Conservation (phyloP, 2,329 filamentous ascomycete species). For the Eurotiales sp. region DNA sequence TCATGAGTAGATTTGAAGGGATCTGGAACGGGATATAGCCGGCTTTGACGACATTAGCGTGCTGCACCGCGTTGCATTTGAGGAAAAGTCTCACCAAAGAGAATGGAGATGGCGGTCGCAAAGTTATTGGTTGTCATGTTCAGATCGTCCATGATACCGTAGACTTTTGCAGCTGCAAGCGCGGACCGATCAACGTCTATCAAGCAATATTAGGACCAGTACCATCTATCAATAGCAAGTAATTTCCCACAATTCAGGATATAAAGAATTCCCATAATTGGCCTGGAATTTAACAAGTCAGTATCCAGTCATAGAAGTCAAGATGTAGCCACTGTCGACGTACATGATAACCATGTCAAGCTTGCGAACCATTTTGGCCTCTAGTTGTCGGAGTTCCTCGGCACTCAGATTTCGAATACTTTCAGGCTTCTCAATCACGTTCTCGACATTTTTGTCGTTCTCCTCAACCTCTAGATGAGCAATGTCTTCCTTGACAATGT, state of each 20-base stretch:
- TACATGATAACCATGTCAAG: constrained; percentile 30
- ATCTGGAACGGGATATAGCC: neutral
- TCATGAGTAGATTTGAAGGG: neutral
- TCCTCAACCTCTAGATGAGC: neutral
- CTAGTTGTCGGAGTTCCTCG: constrained; percentile 22
- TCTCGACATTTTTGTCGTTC: neutral
- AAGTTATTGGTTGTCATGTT: constrained; percentile 35
- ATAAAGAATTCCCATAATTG: constrained; percentile 32
- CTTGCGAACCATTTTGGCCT: constrained; percentile 15
- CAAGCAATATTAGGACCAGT: neutral
- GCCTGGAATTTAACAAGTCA: too few species aligned
- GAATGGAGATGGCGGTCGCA: constrained; percentile 26
- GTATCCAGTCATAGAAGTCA: too few species aligned
- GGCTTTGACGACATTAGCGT: neutral
- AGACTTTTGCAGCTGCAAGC: constrained; percentile 37
- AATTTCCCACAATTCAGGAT: constrained; percentile 32
- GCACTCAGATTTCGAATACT: constrained; percentile 21
- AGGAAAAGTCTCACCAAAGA: constrained; percentile 16
- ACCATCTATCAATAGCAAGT: too few species aligned
- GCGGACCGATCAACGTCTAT: constrained; percentile 36
- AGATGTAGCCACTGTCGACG: constrained; percentile 9
- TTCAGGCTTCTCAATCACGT: constrained; percentile 22
- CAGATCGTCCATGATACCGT: constrained; percentile 40
- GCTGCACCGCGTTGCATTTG: neutral
- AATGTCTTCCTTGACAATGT: neutral